Base-by-base conservation (phyloP, 2,329 filamentous ascomycete genomes). In the Colletotrichum truncatum region DNA sequence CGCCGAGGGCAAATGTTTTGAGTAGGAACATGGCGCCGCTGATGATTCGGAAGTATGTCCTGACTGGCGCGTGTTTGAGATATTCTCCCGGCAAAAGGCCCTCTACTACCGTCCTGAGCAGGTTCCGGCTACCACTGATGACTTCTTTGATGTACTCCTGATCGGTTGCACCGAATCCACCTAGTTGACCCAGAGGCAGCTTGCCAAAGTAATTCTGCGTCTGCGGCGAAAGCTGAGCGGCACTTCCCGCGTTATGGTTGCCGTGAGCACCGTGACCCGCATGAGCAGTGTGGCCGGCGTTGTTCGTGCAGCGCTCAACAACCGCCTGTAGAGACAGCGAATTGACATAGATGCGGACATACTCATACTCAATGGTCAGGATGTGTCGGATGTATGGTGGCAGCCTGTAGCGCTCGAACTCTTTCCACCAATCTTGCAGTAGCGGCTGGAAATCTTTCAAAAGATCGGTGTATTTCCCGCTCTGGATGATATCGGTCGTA, bases 251-350 rank as follows among this genome's bases (percentile, higher is more conserved):
- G 46, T 75, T 78, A 5, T 76, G 75, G 5, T 73, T 72, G 12
- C 79, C 75, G 45, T 74, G 75, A 21, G 49, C 66, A 32, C 39
- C 66, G 56, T 64, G 63, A n/a, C 70, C 66, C 51, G 70, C 70
- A 25, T 73, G 68, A 26, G 73, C 76, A n/a, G 77, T 79, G 63
- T 82, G 82, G 10, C 80, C 81, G 18, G 90, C 89, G 68, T 94
- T 91, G 66, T 87, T 94, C 6, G 93, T 95, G 78, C 93, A 97
- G 66, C 94, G 89, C 78, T 98, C 95, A 6, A 98, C 93, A 4
- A 98, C 94, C 21, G 96, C 96, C 79, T 99, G 96, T 2, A 99
- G 82, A 2, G 94, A 94, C 2, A 99, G 84, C 1, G 94, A 97
- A 76, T 98, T 98, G 80, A 98, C 87, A 74, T 98, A 98, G 53